Evolutionary conservation across 768 basidiomycete species (phyloP), one percentile per base, ranked within the genome.

Genomic region (Naganishia friedmannii): DNA sequence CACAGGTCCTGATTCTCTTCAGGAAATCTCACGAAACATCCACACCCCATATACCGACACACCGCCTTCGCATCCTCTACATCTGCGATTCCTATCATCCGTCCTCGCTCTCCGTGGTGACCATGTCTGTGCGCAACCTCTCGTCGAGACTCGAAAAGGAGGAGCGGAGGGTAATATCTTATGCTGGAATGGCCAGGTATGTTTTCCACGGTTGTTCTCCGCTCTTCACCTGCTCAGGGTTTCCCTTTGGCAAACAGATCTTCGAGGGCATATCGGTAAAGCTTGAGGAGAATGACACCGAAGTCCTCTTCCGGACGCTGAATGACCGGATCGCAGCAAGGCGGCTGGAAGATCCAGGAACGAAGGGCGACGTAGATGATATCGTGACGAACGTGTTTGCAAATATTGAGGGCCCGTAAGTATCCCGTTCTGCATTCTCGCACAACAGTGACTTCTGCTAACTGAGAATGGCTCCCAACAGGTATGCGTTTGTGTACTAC

Each of bases 171-270:
- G 74, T 29, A 77, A 77, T 3, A 71, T 78, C 6, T 68, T 81
- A 21, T 77, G 73, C 21, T 79, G 78, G 77, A 80, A 80, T 67
- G 79, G 79, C 15, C 79, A 80, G 72, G 60, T 63, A 58, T 26
- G 74, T 76, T 54, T 26, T 70, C 57, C 31, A 76, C 75, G 12
- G 6, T 26, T 13, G 48, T 3, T 51, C 12, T 2, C 3, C 48
- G 48, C 48, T 7, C 3, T 12, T 23, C n/a, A 51, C 6, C 12
- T 3, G n/a, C 48, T 23, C 48, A 51, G 3, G 12, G 13, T 23
- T 10, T 21, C 57, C 19, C 19, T 2, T 58, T 39, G 31, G 32
- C 6, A 31, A 15, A 12, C 21, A 63, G 60, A 73, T 80, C n/a
- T 79, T 80, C 53, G 70, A 76, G 34, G 80, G 77, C 10, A 17